These are phyloP conservation scores for Suillus hirtellus DNA, from an alignment of 768 basidiomycete genomes.

Conservation along the genomic window DNA sequence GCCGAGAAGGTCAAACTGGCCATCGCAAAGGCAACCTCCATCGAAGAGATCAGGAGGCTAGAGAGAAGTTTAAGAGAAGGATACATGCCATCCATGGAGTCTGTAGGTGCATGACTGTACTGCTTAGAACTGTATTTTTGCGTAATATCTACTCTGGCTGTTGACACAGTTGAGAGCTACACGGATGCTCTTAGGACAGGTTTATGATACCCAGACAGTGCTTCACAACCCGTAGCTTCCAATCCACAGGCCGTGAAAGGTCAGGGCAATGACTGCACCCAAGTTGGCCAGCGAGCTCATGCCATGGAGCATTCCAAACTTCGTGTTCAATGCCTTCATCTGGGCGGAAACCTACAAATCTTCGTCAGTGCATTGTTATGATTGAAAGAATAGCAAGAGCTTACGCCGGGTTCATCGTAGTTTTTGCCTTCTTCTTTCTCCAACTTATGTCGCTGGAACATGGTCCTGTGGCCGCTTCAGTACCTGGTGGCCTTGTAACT, in stretches of 20 bases:
- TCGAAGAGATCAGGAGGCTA: slow-evolving; percentile 83
- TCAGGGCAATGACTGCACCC: slow-evolving; percentile 54
- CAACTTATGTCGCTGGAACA: slow-evolving; percentile 69
- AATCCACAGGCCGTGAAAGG: slow-evolving; percentile 73
- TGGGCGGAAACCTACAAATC: slow-evolving; percentile 54
- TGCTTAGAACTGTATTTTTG: slow-evolving; percentile 35
- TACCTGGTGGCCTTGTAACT: slow-evolving; percentile 3
- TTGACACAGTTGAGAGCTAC: neutral
- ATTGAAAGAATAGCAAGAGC: slow-evolving; percentile 23
- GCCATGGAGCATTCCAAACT: slow-evolving; percentile 69
- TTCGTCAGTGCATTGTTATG: slow-evolving; percentile 13
- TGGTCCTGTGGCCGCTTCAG: slow-evolving; percentile 47
- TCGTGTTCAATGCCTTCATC: slow-evolving; percentile 69
- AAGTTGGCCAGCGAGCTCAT: slow-evolving; percentile 70
- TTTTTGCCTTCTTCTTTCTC: slow-evolving; percentile 75
- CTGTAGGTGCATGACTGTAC: slow-evolving; percentile 66
- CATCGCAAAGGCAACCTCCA: slow-evolving; percentile 86
- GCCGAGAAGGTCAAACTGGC: slow-evolving; percentile 84
- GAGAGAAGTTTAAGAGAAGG: slow-evolving; percentile 85
- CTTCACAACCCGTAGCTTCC: slow-evolving; percentile 46
- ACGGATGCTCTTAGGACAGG: neutral
- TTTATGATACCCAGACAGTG: neutral
- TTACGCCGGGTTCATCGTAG: slow-evolving; percentile 65
- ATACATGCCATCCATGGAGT: slow-evolving; percentile 76
- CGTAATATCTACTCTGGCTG: slow-evolving; percentile 19